phyloP scores from a whole-genome alignment of 2,329 filamentous ascomycete species.

The Tricladium varicosporioides region DNA sequence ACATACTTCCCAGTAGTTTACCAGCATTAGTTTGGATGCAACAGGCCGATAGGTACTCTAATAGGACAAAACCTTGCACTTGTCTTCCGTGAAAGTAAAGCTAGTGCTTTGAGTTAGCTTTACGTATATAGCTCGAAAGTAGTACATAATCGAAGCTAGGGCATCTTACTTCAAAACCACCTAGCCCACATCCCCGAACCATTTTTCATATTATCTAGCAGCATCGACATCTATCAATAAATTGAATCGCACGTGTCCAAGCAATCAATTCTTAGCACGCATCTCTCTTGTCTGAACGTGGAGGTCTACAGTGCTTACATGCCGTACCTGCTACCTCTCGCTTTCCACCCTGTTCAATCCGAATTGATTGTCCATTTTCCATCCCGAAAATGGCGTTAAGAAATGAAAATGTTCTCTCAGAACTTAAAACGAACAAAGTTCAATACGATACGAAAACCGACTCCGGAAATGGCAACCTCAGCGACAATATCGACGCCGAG shows the following conservation, averaged over 20 bases:
- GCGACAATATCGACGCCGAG: constrained; percentile 14
- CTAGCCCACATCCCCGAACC: not conserved
- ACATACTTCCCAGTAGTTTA: not conserved
- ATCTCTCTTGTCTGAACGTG: not conserved
- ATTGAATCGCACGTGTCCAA: constrained; percentile 7
- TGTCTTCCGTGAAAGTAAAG: not conserved
- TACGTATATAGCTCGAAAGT: not conserved
- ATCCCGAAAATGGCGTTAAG: constrained; percentile 33
- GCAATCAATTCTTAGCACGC: constrained; percentile 12
- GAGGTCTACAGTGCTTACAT: constrained; percentile 16
- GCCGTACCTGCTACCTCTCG: constrained; percentile 15
- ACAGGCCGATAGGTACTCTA: not conserved
- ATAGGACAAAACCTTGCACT: no score
- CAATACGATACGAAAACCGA: constrained; percentile 5
- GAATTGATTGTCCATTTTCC: constrained; percentile 31
- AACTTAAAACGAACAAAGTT: constrained; percentile 9
- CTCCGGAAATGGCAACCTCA: not conserved
- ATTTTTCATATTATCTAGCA: not conserved
- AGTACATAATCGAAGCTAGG: no score
- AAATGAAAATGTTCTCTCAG: constrained; percentile 4
- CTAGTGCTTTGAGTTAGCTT: not conserved
- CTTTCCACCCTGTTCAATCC: constrained; percentile 17
- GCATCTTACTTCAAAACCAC: no score
- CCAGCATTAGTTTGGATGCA: not conserved
- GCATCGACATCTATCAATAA: not conserved